Evolutionary conservation across 352 stramenopile genomes (phyloP), one percentile per base, ranked within the genome.

Genomic region (Phytophthora meadii): DNA sequence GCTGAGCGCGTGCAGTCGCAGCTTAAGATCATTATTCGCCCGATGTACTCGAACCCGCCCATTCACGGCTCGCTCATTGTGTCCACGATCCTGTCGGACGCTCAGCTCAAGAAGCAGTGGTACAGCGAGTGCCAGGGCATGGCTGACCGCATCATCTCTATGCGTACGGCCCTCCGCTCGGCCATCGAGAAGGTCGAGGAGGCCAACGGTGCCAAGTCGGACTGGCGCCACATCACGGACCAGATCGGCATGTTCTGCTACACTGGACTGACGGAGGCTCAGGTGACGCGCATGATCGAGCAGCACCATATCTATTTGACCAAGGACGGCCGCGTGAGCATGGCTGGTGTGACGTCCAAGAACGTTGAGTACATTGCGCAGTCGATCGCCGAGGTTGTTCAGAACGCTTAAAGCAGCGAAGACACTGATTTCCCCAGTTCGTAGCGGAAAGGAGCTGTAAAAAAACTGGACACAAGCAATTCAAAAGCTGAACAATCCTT

Each of bases 211-310:
- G 95, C 82, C 48, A 91, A 85, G 49, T 87, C 72, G 60, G 88
- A 98, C 75, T 99, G 98, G 98, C 76, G 94, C 67, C 97, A 99
- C 81, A 98, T 99, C 73, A 99, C 94, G 19, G 96, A 98, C 57
- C 98, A 99, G 81, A 99, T 99, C 70, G 97, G 98, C 62, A 99
- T 99, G 98, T 99, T 99, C 87, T 99, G 96, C 74, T 99, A 96
- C 84, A 99, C 96, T 40, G 97, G 98, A 17, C 82, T 99, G 47
- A 96, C 82, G 40, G 90, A 98, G 67, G 93, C 98, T 19, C 94
- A 99, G 75, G 95, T 99, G 39, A 79, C 90, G 50, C 84, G 84
- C 70, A 92, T 99, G 78, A 98, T 97, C 40, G 84, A 93, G 55
- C 88, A 97, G 71, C 97, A 99, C 76, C 95, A 98, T 76, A 98